A percentile compares a stretch with the other conserved stretches of the same genome.
Conservation (phyloP, 441 rosid genomes). For the Metrosideros polymorpha region DNA sequence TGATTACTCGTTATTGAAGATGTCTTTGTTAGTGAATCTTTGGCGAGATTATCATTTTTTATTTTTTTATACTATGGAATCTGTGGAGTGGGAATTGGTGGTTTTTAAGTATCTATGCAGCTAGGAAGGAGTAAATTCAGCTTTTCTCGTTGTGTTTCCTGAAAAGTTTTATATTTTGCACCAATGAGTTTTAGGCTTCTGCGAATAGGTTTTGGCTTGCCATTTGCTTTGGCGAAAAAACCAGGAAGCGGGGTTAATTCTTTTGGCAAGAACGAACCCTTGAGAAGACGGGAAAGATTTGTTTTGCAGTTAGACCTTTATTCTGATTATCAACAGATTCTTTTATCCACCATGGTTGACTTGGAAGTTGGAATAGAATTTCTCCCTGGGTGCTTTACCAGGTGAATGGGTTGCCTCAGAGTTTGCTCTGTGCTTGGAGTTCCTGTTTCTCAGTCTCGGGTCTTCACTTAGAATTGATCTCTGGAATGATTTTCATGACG, state of each 20-base stretch:
- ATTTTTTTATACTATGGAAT: not conserved
- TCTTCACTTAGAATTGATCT: not conserved
- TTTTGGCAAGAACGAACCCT: not conserved
- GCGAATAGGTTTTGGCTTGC: not conserved
- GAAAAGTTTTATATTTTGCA: not conserved
- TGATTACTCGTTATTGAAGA: not conserved
- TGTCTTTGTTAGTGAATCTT: not conserved
- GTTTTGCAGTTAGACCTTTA: not conserved
- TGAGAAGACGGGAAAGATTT: not conserved
- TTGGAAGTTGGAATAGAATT: not conserved
- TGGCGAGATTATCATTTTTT: not conserved
- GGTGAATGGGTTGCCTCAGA: not conserved
- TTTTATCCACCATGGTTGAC: not conserved
- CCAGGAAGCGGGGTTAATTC: not conserved
- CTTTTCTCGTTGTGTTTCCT: not conserved
- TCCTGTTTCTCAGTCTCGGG: not conserved
- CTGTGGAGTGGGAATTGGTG: not conserved
- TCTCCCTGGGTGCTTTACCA: not conserved
- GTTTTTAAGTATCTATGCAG: not conserved
- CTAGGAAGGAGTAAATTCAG: not conserved
- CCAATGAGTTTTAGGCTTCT: not conserved
- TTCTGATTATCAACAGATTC: not conserved
- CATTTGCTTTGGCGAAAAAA: not conserved
- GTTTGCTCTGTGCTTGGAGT: not conserved
- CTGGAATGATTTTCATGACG: not conserved